Evolutionary conservation across 805 yeast genomes (phyloP), one percentile per base, ranked within the genome.

Genomic region (Lachancea thermotolerans): DNA sequence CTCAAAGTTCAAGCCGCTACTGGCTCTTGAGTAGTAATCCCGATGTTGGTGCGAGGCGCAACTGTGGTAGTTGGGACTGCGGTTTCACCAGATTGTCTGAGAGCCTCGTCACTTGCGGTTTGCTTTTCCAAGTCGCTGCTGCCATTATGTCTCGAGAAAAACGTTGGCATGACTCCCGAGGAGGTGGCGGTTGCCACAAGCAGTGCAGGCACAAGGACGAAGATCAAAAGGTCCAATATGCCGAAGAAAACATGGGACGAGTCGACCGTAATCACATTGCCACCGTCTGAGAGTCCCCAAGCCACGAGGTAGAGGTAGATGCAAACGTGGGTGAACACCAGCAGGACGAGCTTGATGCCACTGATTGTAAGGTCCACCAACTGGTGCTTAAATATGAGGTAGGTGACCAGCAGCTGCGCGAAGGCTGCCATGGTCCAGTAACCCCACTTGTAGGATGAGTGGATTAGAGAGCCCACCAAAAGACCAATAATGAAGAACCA

Each of bases 381-480:
- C 54, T 72, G 70, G 37, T 66, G 58, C 35, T 50, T 51, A 21
- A 60, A 28, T 28, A 63, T 35, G 51, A 58, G 40, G 16, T 49
- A 49, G 35, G 72, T 59, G 15, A 69, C 69, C 44, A 68, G 66
- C 47, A 76, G 49, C 62, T 70, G 65, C 32, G 72, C 70, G 47
- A 62, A 62, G 35, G 68, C 68, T 28, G 75, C 79, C 59, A 81
- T 76, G 6, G 76, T 71, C 63, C 75, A 71, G 68, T 77, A 80
- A 59, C 86, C 87, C 85, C 85, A 81, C 60, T 77, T 81, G 64
- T 81, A 81, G 37, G 77, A 64, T 8, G 82, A 71, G 30, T 59
- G 51, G 48, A 81, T 75, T 51, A 81, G 65, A 16, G 75, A 49
- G 55, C 84, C 85, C 56, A 81, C 72, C 59, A 81, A 70, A 35